Base-by-base conservation (phyloP, 2,329 filamentous ascomycete species). In the Alternaria incomplexa region DNA sequence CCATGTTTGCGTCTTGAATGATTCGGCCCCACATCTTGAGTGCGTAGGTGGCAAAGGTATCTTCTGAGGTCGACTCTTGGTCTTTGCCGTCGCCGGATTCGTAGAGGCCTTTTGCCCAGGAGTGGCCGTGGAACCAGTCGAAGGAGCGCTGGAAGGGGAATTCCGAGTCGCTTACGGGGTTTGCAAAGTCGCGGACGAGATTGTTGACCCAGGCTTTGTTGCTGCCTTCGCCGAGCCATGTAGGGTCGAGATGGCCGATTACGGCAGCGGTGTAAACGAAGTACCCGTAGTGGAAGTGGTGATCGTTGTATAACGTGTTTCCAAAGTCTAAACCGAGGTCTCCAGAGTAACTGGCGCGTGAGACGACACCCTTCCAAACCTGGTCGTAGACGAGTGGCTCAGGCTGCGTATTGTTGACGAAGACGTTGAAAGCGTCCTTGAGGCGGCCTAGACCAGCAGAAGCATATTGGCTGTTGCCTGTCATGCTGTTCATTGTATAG, bases 1-100 rank as follows among this genome's bases (percentile, higher is more conserved):
- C 93, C 87, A 97, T 90, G 73, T 91, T 90, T 5, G 82, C 80
- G 80, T 98, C 90, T 25, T 90, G 89, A 62, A 85, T 89, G 6
- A 91, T 90, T 26, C 85, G 85, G 4, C 95, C 96, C 96, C 96
- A 98, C 90, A 98, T 93, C 84, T 97, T 97, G 75, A 97, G 81
- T 0, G 91, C 93, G 79, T 97, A 97, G 3, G 90, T 89, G 58
- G 92, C 90, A 88, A 97, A 94, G 62, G 90, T 89, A 80, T 99
- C 96, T 81, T 99, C 96, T 0, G 93, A 97, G 50, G 92, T 93
- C 13, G 92, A 96, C 78, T 99, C 96, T 81, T 96, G 89, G 79
- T 96, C 90, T 81, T 94, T 95, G 71, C 92, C 92, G 77, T 96
- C 92, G 63, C 83, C 84, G 22, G 88, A 87, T 65, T 91, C 87